Base-by-base conservation (phyloP, 805 yeast species). In the Tetrapisispora fleetii region DNA sequence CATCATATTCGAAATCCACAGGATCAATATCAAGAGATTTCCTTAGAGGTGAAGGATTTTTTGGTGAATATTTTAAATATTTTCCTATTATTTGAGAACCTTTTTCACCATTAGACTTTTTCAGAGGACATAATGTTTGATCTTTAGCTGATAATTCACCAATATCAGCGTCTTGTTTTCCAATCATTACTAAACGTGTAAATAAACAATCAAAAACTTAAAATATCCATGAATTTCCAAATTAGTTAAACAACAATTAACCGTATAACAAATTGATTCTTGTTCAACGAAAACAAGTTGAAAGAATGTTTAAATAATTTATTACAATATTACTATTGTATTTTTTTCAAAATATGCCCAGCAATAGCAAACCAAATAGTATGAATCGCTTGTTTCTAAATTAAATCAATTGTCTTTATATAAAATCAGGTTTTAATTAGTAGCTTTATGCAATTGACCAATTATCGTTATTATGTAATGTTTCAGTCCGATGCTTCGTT, bases 11-110 rank as follows among this genome's bases (percentile, higher is more conserved):
- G 17, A 41, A 21, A 21, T 49, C 49, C 11, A 30, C 32, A 19
- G 10, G 37, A 21, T 30, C 32, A 40, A 41, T 38, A 21, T 38
- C 38, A 11, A 43, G 27, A 3, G 46, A n/a, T 18, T 51, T 47
- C 40, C 58, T 45, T 28, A 54, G 39, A 11, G 58, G 58, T 17
- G 58, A 54, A n/a, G 58, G 56, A 18, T 43, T 48, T 9, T 48
- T 45, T 0, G 58, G 58, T 28, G 45, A 46, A 43, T 54, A 50
- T 27, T 40, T 49, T 49, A 48, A 43, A 37, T 48, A 51, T 46
- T 43, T 54, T 19, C 9, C 35, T 8, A 45, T 19, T 5, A 45
- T 30, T 3, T 38, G 38, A 30, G 5, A 5, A 16, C 22, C n/a
- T 2, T 7, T 18, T 16, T 42, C 38, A 33, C 21, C 19, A 4